Percentiles rank a stretch among this genome's conserved stretches.
These are phyloP conservation scores for Lachancea sp. DNA, from an alignment of 805 yeast species.

Conservation along the genomic window DNA sequence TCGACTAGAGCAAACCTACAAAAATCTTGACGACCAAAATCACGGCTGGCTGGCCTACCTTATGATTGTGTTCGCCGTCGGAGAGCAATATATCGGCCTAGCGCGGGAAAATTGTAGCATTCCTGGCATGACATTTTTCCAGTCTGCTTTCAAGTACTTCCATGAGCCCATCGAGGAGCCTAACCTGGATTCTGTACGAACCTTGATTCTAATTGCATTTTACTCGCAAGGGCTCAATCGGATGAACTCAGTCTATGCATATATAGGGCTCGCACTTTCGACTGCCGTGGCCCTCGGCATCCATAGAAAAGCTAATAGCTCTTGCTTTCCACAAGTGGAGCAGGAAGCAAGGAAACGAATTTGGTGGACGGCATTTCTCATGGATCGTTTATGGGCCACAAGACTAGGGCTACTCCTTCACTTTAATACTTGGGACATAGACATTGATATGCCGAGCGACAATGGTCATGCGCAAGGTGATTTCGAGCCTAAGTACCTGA, in stretches of 20 bases:
- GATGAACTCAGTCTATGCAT: constrained; percentile 32
- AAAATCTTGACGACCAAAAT: constrained; percentile 1
- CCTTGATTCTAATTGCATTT: constrained; percentile 32
- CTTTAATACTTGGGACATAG: constrained; percentile 31
- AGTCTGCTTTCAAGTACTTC: constrained; percentile 31
- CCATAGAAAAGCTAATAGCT: constrained; percentile 23
- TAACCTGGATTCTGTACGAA: constrained; percentile 29
- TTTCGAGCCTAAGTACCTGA: constrained; percentile 27
- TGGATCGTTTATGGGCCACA: constrained; percentile 36
- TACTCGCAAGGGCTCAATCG: constrained; percentile 35
- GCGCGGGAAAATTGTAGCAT: neutral
- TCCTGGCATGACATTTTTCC: constrained; percentile 25
- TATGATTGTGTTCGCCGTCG: constrained; percentile 23
- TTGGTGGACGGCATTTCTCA: constrained; percentile 38
- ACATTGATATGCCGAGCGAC: constrained; percentile 23
- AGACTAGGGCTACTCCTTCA: constrained; percentile 35
- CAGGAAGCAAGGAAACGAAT: constrained; percentile 32
- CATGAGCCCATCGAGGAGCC: constrained; percentile 33
- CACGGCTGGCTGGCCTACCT: constrained; percentile 18
- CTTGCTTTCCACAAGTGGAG: constrained; percentile 18
- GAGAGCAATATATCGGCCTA: constrained; percentile 24
- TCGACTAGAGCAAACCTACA: constrained; percentile 9
- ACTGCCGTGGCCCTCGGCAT: constrained; percentile 31
- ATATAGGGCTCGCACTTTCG: constrained; percentile 34
- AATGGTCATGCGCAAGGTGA: constrained; percentile 27